Percentiles rank a stretch among this genome's conserved stretches.
Evolutionary conservation across 2,329 filamentous ascomycete genomes (phyloP).

Genomic region (Ramularia collo-cygni): DNA sequence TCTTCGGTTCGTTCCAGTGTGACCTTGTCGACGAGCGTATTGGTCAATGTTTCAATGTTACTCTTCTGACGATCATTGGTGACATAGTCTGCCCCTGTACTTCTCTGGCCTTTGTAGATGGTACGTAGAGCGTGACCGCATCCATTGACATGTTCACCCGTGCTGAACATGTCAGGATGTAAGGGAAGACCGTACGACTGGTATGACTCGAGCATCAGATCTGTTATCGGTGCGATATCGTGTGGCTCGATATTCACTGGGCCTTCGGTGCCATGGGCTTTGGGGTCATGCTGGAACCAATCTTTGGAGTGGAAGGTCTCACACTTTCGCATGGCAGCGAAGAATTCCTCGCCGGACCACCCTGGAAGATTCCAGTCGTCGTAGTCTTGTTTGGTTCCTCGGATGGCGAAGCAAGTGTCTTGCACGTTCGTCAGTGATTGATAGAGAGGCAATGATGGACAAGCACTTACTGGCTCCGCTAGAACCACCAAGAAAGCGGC

Average conservation of each 20-base stretch:
- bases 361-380: constrained; percentile 26
- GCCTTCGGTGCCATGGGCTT: constrained; percentile 21
- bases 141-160: constrained; percentile 45
- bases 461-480: constrained; percentile 39
- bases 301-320: constrained; percentile 22
- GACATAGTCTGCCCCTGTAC: constrained; percentile 49
- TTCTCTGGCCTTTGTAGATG: constrained; percentile 46
- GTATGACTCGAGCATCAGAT: constrained; percentile 21
- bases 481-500: constrained; percentile 38
- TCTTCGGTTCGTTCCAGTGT: constrained; percentile 51
- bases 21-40: constrained; percentile 52
- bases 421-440: no score
- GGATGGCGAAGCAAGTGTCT: constrained; percentile 39
- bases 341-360: constrained; percentile 26
- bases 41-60: constrained; percentile 42
- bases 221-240: constrained; percentile 36
- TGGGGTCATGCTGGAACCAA: constrained; percentile 22
- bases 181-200: constrained; percentile 22
- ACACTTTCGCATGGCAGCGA: constrained; percentile 24
- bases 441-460: no score
- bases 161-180: constrained; percentile 25
- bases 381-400: constrained; percentile 39
- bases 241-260: constrained; percentile 33
- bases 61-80: constrained; percentile 32
- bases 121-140: constrained; percentile 51